phyloP scores from a whole-genome alignment of 208 protist genomes.

The Angomonas ambiguus region DNA sequence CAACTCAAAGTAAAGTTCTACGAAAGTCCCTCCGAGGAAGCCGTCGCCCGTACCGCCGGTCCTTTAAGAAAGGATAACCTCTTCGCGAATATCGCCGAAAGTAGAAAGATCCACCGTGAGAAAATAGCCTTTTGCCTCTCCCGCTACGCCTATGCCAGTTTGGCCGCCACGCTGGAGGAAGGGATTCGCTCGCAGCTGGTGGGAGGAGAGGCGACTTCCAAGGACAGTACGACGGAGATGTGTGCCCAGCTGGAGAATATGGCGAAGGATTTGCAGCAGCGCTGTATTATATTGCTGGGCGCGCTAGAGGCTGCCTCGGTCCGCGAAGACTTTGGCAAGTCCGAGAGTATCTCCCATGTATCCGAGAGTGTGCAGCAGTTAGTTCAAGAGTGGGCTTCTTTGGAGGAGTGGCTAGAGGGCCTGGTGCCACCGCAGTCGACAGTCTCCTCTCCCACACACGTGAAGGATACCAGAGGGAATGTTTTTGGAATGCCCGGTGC shows the following conservation, averaged over 20 bases:
- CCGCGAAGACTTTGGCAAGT: constrained; percentile 20
- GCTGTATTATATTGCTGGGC: constrained; percentile 50
- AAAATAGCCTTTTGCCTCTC: constrained; percentile 19
- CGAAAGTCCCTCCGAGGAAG: constrained; percentile 2
- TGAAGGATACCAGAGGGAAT: not conserved
- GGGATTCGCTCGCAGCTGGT: constrained; percentile 21
- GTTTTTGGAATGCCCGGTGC: not conserved
- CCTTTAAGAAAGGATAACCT: not conserved
- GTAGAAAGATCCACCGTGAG: constrained; percentile 12
- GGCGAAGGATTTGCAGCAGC: constrained; percentile 36
- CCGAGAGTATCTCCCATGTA: constrained; percentile 21
- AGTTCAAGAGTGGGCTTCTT: constrained; percentile 30
- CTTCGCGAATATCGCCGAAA: not conserved
- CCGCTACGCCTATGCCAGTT: constrained; percentile 20
- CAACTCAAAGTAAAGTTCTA: not conserved
- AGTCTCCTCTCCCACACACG: constrained; percentile 4
- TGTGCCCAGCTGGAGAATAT: constrained; percentile 10
- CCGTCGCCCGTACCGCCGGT: not conserved
- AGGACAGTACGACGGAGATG: constrained; percentile 15
- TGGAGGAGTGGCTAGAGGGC: constrained; percentile 34
- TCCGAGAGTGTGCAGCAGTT: constrained; percentile 24
- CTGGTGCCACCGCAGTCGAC: constrained; percentile 23
- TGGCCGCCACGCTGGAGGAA: constrained; percentile 19
- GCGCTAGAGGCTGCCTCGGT: constrained; percentile 37
- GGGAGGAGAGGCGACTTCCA: constrained; percentile 19